Evolutionary conservation across 2,329 filamentous ascomycete genomes (phyloP).

Genomic region (Xylaria sp.): DNA sequence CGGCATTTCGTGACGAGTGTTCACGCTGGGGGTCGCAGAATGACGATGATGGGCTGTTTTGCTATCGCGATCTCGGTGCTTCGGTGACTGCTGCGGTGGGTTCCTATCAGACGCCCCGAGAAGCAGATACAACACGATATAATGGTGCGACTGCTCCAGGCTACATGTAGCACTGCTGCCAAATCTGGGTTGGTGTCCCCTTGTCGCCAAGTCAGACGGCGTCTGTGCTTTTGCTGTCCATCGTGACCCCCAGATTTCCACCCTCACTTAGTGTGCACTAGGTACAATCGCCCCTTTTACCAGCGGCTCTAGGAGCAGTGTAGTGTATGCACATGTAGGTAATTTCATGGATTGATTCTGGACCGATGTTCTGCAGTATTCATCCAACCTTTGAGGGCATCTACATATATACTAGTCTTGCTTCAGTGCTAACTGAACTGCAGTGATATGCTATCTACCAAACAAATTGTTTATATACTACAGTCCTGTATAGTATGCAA

Average conservation of each 20-base stretch:
- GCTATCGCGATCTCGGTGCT: constrained; percentile 6
- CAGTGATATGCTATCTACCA: background rate
- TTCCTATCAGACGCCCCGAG: constrained; percentile 9
- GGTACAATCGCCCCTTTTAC: constrained; percentile 12
- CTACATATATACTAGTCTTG: constrained; percentile 9
- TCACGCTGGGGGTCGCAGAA: constrained; percentile 1
- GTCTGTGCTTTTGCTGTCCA: constrained; percentile 35
- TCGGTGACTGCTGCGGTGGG: background rate
- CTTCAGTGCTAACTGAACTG: background rate
- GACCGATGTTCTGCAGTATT: background rate
- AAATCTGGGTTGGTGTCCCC: constrained; percentile 10
- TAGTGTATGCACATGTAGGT: background rate
- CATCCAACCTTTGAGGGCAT: background rate
- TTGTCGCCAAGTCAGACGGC: constrained; percentile 35
- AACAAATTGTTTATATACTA: constrained; percentile 4
- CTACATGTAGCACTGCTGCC: constrained; percentile 1
- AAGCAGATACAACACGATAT: constrained; percentile 22
- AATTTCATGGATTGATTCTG: background rate
- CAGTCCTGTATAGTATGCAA: too few relatives aligned
- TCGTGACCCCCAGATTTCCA: constrained; percentile 38
- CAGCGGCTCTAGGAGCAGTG: background rate
- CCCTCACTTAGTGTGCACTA: background rate
- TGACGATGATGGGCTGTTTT: constrained; percentile 12
- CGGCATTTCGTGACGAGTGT: constrained; percentile 19
- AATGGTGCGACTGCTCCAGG: constrained; percentile 2